These are phyloP conservation scores for Apiosordaria backusii DNA, from an alignment of 495 filamentous ascomycete genomes.

Conservation along the genomic window DNA sequence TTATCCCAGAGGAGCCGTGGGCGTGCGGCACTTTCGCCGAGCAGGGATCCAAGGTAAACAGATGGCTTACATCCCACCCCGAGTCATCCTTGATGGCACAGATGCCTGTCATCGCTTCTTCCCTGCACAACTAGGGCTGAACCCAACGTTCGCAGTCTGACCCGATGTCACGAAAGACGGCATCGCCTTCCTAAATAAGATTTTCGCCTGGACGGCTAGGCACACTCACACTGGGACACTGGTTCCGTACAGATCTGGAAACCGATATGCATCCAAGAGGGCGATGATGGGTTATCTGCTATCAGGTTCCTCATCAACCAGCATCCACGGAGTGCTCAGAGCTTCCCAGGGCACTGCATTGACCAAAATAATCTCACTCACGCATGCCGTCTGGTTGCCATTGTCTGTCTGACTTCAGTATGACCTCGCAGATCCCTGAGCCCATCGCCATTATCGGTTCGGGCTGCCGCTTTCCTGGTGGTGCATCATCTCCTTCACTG, in stretches of 20 bases:
- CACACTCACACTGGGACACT: not conserved
- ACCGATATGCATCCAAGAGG: not conserved
- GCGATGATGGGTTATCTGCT: not conserved
- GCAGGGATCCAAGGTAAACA: not conserved
- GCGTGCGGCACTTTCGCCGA: not conserved
- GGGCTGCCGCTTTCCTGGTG: constrained; percentile 27
- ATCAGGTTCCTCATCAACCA: not conserved
- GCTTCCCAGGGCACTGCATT: not conserved
- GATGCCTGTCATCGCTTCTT: not conserved
- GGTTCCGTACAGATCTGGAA: not conserved
- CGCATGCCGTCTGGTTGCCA: not conserved
- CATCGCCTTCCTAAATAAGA: not conserved
- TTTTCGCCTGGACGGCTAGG: not conserved
- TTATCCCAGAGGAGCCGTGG: not conserved
- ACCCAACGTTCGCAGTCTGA: not conserved
- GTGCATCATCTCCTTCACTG: constrained; percentile 10
- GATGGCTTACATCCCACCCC: not conserved
- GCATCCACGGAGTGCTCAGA: not conserved
- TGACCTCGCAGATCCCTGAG: constrained; percentile 12
- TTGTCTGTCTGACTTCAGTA: not conserved
- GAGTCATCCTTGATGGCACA: not conserved
- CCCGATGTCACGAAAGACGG: not conserved
- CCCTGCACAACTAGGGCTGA: constrained; percentile 15
- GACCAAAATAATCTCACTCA: not conserved
- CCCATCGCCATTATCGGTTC: constrained; percentile 29